phyloP scores from a whole-genome alignment of 2,329 filamentous ascomycete species.

The Leptographium radiaticola region DNA sequence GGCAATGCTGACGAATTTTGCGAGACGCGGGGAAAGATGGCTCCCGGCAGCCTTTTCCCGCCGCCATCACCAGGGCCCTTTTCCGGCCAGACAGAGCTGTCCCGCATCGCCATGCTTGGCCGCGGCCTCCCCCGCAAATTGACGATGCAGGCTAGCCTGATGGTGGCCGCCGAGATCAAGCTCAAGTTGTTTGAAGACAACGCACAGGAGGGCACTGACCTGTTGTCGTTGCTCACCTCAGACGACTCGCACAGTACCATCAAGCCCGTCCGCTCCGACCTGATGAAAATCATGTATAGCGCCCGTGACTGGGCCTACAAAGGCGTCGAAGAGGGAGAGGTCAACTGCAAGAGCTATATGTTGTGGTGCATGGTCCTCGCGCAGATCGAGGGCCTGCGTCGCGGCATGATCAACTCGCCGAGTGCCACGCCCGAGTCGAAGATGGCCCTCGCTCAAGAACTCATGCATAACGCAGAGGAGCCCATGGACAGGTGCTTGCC shows the following conservation, averaged over 20 bases:
- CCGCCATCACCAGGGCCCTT: neutral
- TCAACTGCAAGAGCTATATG: slow-evolving; percentile 40
- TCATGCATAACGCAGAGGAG: slow-evolving; percentile 8
- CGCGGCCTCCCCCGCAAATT: slow-evolving; percentile 28
- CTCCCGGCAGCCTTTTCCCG: neutral
- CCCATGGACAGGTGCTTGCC: slow-evolving; percentile 12
- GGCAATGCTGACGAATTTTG: slow-evolving; percentile 6
- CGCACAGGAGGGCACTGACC: neutral
- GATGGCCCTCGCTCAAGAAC: neutral
- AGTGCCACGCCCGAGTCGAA: slow-evolving; percentile 12
- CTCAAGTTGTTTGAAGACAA: slow-evolving; percentile 25
- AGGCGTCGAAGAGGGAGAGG: slow-evolving; percentile 22
- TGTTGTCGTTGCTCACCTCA: neutral
- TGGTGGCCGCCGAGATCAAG: slow-evolving; percentile 31
- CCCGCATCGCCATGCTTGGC: slow-evolving; percentile 26
- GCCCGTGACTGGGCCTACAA: slow-evolving; percentile 5
- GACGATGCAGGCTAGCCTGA: slow-evolving; percentile 24
- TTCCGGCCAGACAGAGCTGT: slow-evolving; percentile 16
- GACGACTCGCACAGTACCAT: neutral
- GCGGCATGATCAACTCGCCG: slow-evolving; percentile 20
- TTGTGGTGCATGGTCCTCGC: slow-evolving; percentile 24
- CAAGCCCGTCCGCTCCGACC: neutral
- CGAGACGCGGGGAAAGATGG: slow-evolving; percentile 4
- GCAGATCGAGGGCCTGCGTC: slow-evolving; percentile 28
- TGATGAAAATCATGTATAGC: slow-evolving; percentile 1